Evolutionary conservation across 768 basidiomycete species (phyloP).

Genomic region (Pisolithus marmoratus): DNA sequence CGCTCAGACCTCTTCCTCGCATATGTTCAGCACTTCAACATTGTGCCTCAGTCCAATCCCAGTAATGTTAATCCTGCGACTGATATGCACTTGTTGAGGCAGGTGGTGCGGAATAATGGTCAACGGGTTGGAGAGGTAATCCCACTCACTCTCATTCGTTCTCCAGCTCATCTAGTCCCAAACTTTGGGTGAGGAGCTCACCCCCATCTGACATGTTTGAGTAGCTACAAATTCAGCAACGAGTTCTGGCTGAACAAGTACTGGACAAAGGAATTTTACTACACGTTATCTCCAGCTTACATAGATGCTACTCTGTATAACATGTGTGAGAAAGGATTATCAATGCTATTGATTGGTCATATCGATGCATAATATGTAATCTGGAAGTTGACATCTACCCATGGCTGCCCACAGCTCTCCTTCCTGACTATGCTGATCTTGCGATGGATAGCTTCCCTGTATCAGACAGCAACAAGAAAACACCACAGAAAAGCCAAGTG

Average conservation of each 20-base stretch:
- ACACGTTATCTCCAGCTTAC: not conserved
- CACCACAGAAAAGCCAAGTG: too few relatives aligned
- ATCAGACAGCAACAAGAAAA: too few relatives aligned
- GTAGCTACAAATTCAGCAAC: constrained; percentile 12
- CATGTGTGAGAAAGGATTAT: too few relatives aligned
- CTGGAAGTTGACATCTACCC: too few relatives aligned
- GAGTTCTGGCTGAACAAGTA: constrained; percentile 29
- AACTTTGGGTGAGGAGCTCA: constrained; percentile 22
- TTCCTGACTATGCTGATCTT: too few relatives aligned
- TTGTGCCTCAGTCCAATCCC: too few relatives aligned
- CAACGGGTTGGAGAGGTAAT: constrained; percentile 20
- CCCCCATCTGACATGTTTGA: constrained; percentile 14
- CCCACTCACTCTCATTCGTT: constrained; percentile 15
- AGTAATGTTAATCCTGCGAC: constrained; percentile 14
- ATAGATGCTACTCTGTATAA: too few relatives aligned
- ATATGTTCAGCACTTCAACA: constrained; percentile 22
- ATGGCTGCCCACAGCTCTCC: too few relatives aligned
- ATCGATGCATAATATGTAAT: too few relatives aligned
- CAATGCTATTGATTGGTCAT: too few relatives aligned
- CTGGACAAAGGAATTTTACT: constrained; percentile 25
- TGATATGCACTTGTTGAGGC: constrained; percentile 17
- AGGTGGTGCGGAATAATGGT: constrained; percentile 6
- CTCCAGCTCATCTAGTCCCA: constrained; percentile 21
- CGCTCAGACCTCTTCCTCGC: constrained; percentile 6
- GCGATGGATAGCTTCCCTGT: too few relatives aligned